These are phyloP conservation scores for Xylaria sp. DNA, from an alignment of 2,329 filamentous ascomycete species.

Conservation along the genomic window DNA sequence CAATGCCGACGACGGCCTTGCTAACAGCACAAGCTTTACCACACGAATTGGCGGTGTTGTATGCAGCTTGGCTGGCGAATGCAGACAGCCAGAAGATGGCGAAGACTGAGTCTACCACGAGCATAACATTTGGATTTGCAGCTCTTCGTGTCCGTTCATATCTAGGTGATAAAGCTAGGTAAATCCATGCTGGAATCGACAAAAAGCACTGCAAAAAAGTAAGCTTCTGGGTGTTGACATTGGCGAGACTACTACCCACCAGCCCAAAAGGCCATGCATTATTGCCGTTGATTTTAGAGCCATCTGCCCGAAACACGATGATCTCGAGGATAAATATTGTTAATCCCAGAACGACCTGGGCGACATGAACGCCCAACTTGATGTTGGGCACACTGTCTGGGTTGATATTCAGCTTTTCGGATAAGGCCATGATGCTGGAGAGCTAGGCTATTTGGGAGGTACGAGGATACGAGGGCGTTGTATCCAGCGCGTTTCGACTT, in stretches of 20 bases:
- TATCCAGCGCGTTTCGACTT: constrained; percentile 17
- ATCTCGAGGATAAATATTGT: constrained; percentile 70
- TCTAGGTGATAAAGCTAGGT: constrained; percentile 71
- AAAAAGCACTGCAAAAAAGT: constrained; percentile 67
- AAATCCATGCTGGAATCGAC: constrained; percentile 71
- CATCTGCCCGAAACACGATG: constrained; percentile 63
- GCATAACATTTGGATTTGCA: constrained; percentile 71
- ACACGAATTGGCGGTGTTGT: constrained; percentile 67
- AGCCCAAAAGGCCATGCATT: constrained; percentile 73
- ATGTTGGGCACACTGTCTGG: constrained; percentile 64
- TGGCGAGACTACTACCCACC: constrained; percentile 57
- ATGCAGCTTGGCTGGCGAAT: constrained; percentile 73
- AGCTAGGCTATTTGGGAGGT: constrained; percentile 7
- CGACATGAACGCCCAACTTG: constrained; percentile 68
- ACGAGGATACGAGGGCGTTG: constrained; percentile 1
- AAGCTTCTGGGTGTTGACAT: neutral
- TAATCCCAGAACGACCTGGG: constrained; percentile 65
- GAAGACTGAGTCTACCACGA: constrained; percentile 67
- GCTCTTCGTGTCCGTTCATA: constrained; percentile 70
- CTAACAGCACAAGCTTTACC: constrained; percentile 68
- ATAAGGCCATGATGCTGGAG: constrained; percentile 50
- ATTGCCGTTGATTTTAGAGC: constrained; percentile 64
- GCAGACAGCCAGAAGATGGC: constrained; percentile 73
- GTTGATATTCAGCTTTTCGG: constrained; percentile 63
- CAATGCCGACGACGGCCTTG: constrained; percentile 71